Percentiles rank a stretch among this genome's conserved stretches.
These are phyloP conservation scores for Pseudoturritis turrita DNA, from an alignment of 345 rosid species.

Conservation along the genomic window DNA sequence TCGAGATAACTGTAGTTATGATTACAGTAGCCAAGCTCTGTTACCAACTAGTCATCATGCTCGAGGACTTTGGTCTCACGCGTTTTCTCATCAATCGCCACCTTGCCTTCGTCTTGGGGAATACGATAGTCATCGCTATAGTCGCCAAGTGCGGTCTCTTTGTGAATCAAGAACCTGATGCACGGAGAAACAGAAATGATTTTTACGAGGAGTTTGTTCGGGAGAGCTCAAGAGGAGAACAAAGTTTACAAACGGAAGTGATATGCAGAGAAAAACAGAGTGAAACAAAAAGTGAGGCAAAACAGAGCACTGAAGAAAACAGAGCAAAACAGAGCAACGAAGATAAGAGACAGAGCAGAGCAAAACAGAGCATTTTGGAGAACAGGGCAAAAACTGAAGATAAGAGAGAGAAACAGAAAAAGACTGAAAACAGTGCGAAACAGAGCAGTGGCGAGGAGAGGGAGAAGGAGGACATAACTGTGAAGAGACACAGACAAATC, in stretches of 20 bases:
- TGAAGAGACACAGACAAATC: conserved; percentile 11
- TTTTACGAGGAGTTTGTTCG: conserved; percentile 47
- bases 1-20: conserved; percentile 54
- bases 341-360: conserved; percentile 5
- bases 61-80: conserved; percentile 44
- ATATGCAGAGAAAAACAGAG: conserved; percentile 40
- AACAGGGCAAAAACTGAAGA: neutral
- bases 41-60: conserved; percentile 44
- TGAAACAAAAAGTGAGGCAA: neutral
- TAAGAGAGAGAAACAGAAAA: neutral
- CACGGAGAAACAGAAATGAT: conserved; percentile 29
- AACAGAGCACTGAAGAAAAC: conserved; percentile 13
- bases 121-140: conserved; percentile 59
- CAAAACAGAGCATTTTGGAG: neutral
- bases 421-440: neutral
- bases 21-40: conserved; percentile 55
- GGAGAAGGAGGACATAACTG: neutral
- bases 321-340: neutral
- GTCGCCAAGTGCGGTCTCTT: conserved; percentile 59
- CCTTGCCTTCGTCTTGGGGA: conserved; percentile 70
- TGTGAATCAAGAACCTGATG: conserved; percentile 33
- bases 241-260: neutral
- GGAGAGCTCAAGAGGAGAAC: conserved; percentile 36
- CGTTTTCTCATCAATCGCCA: conserved; percentile 50
- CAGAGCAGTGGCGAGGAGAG: conserved; percentile 5